phyloP scores from a whole-genome alignment of 2,329 filamentous ascomycete species.

The Aspergillus calidoustus region DNA sequence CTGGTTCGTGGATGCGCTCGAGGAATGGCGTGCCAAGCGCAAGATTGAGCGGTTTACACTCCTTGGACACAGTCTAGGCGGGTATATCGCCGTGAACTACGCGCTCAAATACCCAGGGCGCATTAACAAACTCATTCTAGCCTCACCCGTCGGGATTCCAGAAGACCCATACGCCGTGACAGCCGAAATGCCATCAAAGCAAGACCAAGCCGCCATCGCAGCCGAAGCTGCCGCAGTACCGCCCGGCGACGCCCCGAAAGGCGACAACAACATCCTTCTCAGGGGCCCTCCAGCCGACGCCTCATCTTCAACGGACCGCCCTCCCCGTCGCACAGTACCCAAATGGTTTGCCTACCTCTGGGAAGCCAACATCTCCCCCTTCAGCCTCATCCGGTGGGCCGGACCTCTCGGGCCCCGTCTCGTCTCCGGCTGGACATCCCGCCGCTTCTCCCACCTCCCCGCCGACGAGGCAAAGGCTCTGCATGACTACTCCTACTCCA shows the following conservation, averaged over 20 bases:
- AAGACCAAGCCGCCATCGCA: slow-evolving; percentile 65
- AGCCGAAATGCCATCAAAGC: slow-evolving; percentile 76
- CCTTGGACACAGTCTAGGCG: slow-evolving; percentile 89
- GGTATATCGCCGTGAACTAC: slow-evolving; percentile 93
- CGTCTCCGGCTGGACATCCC: slow-evolving; percentile 91
- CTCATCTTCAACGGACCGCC: slow-evolving; percentile 35
- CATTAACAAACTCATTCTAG: slow-evolving; percentile 93
- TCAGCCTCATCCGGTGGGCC: slow-evolving; percentile 83
- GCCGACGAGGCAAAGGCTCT: slow-evolving; percentile 78
- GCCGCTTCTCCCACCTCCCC: slow-evolving; percentile 88
- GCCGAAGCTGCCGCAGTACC: slow-evolving; percentile 26
- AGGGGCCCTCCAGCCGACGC: slow-evolving; percentile 35
- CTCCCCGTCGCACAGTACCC: slow-evolving; percentile 68
- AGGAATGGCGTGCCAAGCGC: slow-evolving; percentile 89
- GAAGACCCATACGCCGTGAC: slow-evolving; percentile 90
- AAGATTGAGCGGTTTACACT: slow-evolving; percentile 94
- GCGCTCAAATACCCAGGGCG: slow-evolving; percentile 94
- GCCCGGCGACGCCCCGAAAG: slow-evolving; percentile 34
- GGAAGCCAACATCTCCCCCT: slow-evolving; percentile 96
- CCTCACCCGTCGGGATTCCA: slow-evolving; percentile 90
- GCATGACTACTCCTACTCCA: slow-evolving; percentile 91
- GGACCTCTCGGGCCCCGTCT: slow-evolving; percentile 90
- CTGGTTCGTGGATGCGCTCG: slow-evolving; percentile 94
- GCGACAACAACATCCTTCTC: slow-evolving; percentile 60
- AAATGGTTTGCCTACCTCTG: slow-evolving; percentile 92